Conservation (phyloP, 768 basidiomycete genomes). For the Naganishia randhawae region DNA sequence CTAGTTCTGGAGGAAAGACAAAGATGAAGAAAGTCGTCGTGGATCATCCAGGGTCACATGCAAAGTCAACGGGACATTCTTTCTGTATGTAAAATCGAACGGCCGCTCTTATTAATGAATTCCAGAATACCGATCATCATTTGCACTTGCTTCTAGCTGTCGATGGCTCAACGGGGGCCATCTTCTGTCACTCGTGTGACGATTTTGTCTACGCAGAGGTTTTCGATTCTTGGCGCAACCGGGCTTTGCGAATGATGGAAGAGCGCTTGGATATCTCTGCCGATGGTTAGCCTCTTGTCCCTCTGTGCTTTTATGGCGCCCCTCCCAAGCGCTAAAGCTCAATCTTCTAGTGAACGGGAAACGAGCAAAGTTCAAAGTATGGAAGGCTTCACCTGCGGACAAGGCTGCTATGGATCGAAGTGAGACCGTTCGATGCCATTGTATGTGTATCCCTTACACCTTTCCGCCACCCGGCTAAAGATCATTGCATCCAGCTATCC, state of each 20-base stretch:
- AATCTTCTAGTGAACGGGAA: constrained; percentile 36
- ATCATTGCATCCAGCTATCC: constrained; percentile 58
- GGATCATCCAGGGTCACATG: constrained; percentile 52
- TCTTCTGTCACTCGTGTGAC: constrained; percentile 70
- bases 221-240: constrained; percentile 56
- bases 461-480: neutral
- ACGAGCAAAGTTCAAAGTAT: constrained; percentile 3
- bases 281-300: constrained; percentile 7
- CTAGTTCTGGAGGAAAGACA: neutral
- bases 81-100: constrained; percentile 59
- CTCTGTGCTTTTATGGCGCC: neutral
- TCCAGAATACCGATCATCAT: too few species aligned
- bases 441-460: neutral
- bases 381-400: neutral
- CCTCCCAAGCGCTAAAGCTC: too few species aligned
- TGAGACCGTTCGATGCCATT: constrained; percentile 56
- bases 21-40: constrained; percentile 14
- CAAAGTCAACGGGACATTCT: constrained; percentile 59
- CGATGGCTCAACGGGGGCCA: constrained; percentile 67
- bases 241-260: constrained; percentile 58
- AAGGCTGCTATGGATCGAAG: neutral
- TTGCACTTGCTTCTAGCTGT: too few species aligned
- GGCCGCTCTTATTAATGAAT: constrained; percentile 15
- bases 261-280: constrained; percentile 52
- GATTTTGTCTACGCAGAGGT: constrained; percentile 67